Percentiles rank a stretch among this genome's conserved stretches.
Evolutionary conservation across 2,329 filamentous ascomycete species (phyloP).

Genomic region (Proliferodiscus dingleyae): DNA sequence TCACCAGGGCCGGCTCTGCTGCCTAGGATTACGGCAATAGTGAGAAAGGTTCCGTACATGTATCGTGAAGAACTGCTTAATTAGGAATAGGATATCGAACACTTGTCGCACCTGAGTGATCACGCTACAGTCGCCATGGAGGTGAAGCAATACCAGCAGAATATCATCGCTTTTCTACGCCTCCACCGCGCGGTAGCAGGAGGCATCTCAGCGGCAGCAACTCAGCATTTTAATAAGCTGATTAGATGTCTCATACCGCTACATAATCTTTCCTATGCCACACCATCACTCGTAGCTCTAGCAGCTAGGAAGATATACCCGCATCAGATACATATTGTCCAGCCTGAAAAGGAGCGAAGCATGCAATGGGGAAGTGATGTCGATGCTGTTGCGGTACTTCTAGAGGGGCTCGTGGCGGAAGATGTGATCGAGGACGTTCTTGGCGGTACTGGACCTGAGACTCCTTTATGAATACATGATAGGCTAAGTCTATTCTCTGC

Average conservation of each 20-base stretch:
- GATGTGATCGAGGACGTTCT: conserved; percentile 63
- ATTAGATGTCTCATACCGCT: conserved; percentile 68
- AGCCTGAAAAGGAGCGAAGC: conserved; percentile 71
- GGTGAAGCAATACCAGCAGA: conserved; percentile 77
- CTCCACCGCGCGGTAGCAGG: conserved; percentile 79
- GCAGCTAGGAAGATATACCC: conserved; percentile 83
- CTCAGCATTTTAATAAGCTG: conserved; percentile 68
- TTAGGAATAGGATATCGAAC: conserved; percentile 25
- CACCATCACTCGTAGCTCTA: conserved; percentile 76
- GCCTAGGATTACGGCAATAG: conserved; percentile 26
- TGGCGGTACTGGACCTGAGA: conserved; percentile 44
- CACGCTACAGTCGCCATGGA: conserved; percentile 67
- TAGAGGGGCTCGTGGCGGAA: conserved; percentile 58
- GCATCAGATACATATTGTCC: conserved; percentile 71
- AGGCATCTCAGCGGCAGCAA: conserved; percentile 73
- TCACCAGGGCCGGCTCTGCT: conserved; percentile 11
- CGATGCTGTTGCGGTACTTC: conserved; percentile 59
- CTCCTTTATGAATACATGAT: conserved; percentile 51
- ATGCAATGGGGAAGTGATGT: conserved; percentile 88
- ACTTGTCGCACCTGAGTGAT: conserved; percentile 45
- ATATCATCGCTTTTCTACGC: conserved; percentile 81
- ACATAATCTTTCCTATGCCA: conserved; percentile 74
- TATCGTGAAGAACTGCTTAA: conserved; percentile 9
- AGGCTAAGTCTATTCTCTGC: too few relatives aligned
- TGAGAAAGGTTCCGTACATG: conserved; percentile 8